Conservation (phyloP, 2,329 filamentous ascomycete genomes). For the Trematosphaeria pertusa region DNA sequence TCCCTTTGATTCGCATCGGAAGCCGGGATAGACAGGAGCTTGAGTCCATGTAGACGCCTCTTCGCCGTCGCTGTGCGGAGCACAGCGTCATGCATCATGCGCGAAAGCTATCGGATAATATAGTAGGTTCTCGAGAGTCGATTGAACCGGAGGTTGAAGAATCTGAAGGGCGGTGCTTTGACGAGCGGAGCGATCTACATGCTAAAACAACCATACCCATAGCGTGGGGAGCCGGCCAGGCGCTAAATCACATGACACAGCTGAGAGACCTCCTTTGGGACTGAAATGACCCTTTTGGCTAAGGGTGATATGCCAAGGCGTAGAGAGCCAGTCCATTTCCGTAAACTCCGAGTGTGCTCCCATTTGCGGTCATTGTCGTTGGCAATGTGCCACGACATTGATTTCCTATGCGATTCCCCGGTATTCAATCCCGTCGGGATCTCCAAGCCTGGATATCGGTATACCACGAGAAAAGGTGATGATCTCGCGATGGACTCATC, state of each 20-base stretch:
- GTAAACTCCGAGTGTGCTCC: too few species aligned
- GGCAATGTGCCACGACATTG: too few species aligned
- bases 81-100: neutral
- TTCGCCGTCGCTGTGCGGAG: too few species aligned
- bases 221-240: constrained; percentile 6
- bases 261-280: neutral
- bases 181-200: constrained; percentile 1
- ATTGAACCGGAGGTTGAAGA: neutral
- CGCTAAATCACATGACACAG: neutral
- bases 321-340: too few species aligned
- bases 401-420: too few species aligned
- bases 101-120: neutral
- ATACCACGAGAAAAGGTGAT: too few species aligned
- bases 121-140: neutral
- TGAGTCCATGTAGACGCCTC: too few species aligned
- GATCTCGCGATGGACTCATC: too few species aligned
- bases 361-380: too few species aligned
- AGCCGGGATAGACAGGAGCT: neutral
- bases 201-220: neutral
- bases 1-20: neutral
- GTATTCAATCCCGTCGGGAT: too few species aligned
- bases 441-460: too few species aligned
- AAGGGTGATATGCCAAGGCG: too few species aligned
- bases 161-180: neutral
- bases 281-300: neutral